Evolutionary conservation across 805 yeast genomes (phyloP), one percentile per base, ranked within the genome.

Genomic region (Brettanomyces custersianus): DNA sequence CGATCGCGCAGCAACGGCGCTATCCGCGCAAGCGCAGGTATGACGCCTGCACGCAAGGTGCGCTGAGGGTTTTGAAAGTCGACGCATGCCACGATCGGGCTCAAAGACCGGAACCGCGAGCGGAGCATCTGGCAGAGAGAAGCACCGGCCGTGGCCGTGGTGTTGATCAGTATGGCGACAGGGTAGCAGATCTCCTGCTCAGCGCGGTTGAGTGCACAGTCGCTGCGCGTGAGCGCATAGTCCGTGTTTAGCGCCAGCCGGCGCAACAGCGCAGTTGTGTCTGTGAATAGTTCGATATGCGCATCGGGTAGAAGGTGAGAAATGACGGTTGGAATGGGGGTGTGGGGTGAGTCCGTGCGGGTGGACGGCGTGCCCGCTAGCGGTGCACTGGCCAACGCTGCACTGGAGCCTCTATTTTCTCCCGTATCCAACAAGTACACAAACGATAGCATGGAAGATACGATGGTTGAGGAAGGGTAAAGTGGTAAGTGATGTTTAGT

Each of bases 1-100:
- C 72, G 44, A 18, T 51, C 40, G 9, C 42, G 36, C 15, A 54
- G 40, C 28, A 38, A 37, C 0, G 8, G 34, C 24, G 6, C 49
- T 32, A 7, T 40, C 34, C 15, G 21, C 9, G n/a, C 29, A 12
- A 26, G 9, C 15, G 9, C 11, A n/a, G 21, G 11, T 15, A 13
- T 10, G 25, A 22, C 12, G 25, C 12, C 25, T 22, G 10, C 25
- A 10, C 12, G 12, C 25, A 22, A 11, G 16, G 16, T 15, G 29
- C 16, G 16, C 10, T 27, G 16, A 10, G 29, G n/a, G 16, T 15
- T 15, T 11, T 11, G n/a, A 13, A 29, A 29, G 13, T 29, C 32
- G 12, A 29, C 9, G 20, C 32, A 16, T 12, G 20, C 11, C 12
- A 32, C 29, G 5, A 32, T 12, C 17, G 35, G 35, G 20, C 16